phyloP scores from a whole-genome alignment of 2,329 filamentous ascomycete genomes.

The Chaetomium strumarium region DNA sequence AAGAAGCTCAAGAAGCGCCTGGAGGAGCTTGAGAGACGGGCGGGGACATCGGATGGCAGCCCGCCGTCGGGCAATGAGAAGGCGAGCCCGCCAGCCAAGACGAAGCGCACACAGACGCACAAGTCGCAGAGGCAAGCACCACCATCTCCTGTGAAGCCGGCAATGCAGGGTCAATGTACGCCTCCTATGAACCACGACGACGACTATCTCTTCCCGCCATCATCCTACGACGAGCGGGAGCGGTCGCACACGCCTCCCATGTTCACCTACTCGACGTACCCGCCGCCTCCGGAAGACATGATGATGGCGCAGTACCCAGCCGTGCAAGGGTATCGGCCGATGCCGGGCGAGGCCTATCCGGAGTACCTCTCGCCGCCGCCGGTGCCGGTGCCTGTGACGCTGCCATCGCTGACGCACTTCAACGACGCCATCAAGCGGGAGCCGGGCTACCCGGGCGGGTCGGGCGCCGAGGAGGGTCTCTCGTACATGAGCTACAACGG shows the following conservation, averaged over 20 bases:
- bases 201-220: constrained; percentile 57
- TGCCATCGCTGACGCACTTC: constrained; percentile 61
- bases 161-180: constrained; percentile 51
- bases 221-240: constrained; percentile 56
- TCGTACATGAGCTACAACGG: constrained; percentile 61
- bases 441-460: constrained; percentile 35
- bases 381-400: constrained; percentile 44
- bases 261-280: constrained; percentile 61
- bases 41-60: constrained; percentile 41
- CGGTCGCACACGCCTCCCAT: constrained; percentile 63
- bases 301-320: constrained; percentile 55
- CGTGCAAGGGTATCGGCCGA: constrained; percentile 45
- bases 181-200: constrained; percentile 57
- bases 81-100: constrained; percentile 33
- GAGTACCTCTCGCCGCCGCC: constrained; percentile 43
- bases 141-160: constrained; percentile 30
- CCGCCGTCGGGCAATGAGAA: constrained; percentile 29
- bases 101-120: constrained; percentile 39
- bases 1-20: constrained; percentile 90
- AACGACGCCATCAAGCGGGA: constrained; percentile 63
- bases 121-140: constrained; percentile 31
- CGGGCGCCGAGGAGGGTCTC: constrained; percentile 46
- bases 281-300: constrained; percentile 56
- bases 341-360: constrained; percentile 44
- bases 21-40: constrained; percentile 76